Conservation (phyloP, 2,329 filamentous ascomycete species). For the Penicillium occitanis region DNA sequence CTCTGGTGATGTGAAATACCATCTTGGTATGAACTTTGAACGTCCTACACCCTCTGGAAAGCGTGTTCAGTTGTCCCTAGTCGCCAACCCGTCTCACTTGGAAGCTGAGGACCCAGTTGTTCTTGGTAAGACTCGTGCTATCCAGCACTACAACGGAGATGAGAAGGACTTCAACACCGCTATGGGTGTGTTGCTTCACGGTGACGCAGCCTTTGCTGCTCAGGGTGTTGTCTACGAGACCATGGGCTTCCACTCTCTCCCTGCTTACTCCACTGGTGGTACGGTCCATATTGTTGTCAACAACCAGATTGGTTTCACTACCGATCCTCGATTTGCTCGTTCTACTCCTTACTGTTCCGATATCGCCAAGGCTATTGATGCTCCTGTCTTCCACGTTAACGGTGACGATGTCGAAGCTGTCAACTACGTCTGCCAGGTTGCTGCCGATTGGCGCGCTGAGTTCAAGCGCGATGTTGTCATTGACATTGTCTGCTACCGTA, state of each 20-base stretch:
- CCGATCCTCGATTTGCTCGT: conserved; percentile 92
- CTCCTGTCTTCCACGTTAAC: conserved; percentile 98
- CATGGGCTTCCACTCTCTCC: conserved; percentile 93
- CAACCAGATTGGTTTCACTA: conserved; percentile 99
- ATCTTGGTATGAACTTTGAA: conserved; percentile 99
- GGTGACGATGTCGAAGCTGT: conserved; percentile 97
- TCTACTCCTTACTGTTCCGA: conserved; percentile 99
- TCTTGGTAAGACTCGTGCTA: conserved; percentile 93
- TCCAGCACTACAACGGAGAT: conserved; percentile 98
- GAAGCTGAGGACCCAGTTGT: conserved; percentile 98
- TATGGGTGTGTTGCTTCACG: conserved; percentile 94
- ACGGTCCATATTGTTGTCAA: conserved; percentile 97
- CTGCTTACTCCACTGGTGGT: conserved; percentile 93
- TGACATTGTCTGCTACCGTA: conserved; percentile 97
- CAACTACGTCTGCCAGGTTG: conserved; percentile 96
- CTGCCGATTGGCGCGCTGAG: conserved; percentile 95
- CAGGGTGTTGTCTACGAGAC: conserved; percentile 99
- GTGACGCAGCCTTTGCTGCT: conserved; percentile 93
- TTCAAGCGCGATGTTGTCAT: conserved; percentile 99
- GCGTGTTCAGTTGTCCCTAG: conserved; percentile 97
- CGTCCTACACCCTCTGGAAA: conserved; percentile 96
- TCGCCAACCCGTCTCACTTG: conserved; percentile 96
- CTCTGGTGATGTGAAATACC: conserved; percentile 98
- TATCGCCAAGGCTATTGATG: conserved; percentile 98
- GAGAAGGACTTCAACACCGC: conserved; percentile 84